A percentile compares a stretch with the other conserved stretches of the same genome.
These are phyloP conservation scores for Paradendryphiella salina DNA, from an alignment of 2,329 filamentous ascomycete species.

Conservation along the genomic window DNA sequence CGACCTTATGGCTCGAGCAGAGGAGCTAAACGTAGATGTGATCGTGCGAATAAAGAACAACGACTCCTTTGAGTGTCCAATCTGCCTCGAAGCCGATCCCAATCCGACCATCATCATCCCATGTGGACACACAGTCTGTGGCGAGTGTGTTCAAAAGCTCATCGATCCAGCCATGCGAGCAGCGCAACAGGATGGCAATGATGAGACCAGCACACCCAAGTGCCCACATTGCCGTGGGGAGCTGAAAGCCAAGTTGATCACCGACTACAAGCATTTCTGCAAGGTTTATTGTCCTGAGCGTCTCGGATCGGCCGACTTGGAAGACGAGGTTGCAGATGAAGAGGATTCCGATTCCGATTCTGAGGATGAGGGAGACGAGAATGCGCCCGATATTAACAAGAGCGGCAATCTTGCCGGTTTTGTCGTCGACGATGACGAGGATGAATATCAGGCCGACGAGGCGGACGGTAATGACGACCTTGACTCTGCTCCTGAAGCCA, in stretches of 20 bases:
- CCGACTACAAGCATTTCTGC: slow-evolving; percentile 74
- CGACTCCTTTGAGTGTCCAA: slow-evolving; percentile 73
- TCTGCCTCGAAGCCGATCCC: slow-evolving; percentile 75
- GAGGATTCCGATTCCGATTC: slow-evolving; percentile 42
- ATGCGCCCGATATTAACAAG: slow-evolving; percentile 44
- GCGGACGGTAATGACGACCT: slow-evolving; percentile 26
- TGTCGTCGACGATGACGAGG: slow-evolving; percentile 57
- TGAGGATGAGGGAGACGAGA: slow-evolving; percentile 43
- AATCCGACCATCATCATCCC: slow-evolving; percentile 80
- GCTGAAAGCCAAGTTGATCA: slow-evolving; percentile 69
- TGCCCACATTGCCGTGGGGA: slow-evolving; percentile 76
- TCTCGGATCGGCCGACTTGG: slow-evolving; percentile 35
- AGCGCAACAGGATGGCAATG: slow-evolving; percentile 52
- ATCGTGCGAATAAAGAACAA: slow-evolving; percentile 66
- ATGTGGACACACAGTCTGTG: slow-evolving; percentile 80
- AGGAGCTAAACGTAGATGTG: slow-evolving; percentile 61
- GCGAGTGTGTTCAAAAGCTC: slow-evolving; percentile 73
- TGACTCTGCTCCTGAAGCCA: slow-evolving; percentile 12
- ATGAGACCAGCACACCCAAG: slow-evolving; percentile 59
- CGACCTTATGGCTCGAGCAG: slow-evolving; percentile 65
- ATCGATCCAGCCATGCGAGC: slow-evolving; percentile 59
- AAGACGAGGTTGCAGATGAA: slow-evolving; percentile 32
- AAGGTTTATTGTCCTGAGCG: slow-evolving; percentile 68
- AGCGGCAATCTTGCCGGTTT: slow-evolving; percentile 55
- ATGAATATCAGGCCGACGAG: slow-evolving; percentile 49